Evolutionary conservation across 768 basidiomycete genomes (phyloP).

Genomic region (Boletus pseudopeckii): DNA sequence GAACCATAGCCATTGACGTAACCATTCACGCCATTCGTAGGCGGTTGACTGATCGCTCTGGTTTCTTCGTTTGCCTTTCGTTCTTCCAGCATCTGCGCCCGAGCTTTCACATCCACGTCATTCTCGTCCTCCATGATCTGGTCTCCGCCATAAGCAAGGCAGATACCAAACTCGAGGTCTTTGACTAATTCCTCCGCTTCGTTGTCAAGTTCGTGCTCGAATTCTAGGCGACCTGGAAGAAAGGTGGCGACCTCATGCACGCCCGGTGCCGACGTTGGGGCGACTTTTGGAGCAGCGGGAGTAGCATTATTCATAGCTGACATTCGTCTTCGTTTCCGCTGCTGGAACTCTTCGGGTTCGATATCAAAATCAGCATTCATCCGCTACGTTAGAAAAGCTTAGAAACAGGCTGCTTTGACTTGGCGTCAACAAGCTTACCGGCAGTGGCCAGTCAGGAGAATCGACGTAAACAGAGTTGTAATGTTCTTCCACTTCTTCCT

Average conservation of each 20-base stretch:
- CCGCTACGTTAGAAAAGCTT: conserved; percentile 7
- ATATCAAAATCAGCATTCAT: conserved; percentile 65
- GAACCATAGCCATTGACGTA: conserved; percentile 34
- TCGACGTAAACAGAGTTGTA: conserved; percentile 80
- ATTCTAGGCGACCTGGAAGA: conserved; percentile 96
- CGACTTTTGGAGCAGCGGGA: conserved; percentile 59
- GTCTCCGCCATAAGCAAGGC: conserved; percentile 80
- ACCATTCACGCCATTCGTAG: conserved; percentile 23
- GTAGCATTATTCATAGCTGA: conserved; percentile 66
- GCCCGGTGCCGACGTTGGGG: conserved; percentile 85
- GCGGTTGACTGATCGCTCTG: conserved; percentile 23
- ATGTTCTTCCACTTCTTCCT: conserved; percentile 90
- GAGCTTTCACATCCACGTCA: conserved; percentile 65
- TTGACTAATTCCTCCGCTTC: conserved; percentile 95
- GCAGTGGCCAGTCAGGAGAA: conserved; percentile 75
- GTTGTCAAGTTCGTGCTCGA: conserved; percentile 96
- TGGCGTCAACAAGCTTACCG: conserved; percentile 46
- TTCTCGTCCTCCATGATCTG: conserved; percentile 74
- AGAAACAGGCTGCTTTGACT: conserved; percentile 1
- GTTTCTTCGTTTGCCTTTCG: conserved; percentile 25
- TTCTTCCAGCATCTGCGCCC: conserved; percentile 41
- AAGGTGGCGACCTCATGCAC: conserved; percentile 91
- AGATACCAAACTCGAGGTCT: conserved; percentile 94
- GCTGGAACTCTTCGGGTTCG: conserved; percentile 80
- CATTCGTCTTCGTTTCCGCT: conserved; percentile 84